Percentiles rank a stretch among this genome's conserved stretches.
These are phyloP conservation scores for Graphilbum fragrans DNA, from an alignment of 2,329 filamentous ascomycete genomes.

Conservation along the genomic window DNA sequence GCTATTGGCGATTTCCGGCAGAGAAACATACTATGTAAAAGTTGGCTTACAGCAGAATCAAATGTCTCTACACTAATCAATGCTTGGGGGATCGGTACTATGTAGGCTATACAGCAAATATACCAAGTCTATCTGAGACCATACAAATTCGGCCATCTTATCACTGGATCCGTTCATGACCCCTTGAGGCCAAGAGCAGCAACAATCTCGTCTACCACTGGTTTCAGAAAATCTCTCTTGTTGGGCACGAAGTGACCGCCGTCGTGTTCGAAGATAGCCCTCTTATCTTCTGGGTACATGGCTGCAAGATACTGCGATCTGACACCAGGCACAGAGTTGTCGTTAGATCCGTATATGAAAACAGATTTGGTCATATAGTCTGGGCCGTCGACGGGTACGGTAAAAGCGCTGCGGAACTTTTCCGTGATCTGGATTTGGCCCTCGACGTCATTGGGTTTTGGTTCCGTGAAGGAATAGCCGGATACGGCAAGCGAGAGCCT, in stretches of 20 bases:
- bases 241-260: constrained; percentile 6
- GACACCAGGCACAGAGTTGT: constrained; percentile 5
- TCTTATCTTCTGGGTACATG: constrained; percentile 5
- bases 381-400: constrained; percentile 2
- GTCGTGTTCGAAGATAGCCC: constrained; percentile 3
- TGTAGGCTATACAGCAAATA: no score
- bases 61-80: no score
- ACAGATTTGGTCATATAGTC: constrained; percentile 4
- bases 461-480: constrained; percentile 6
- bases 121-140: constrained; percentile 1
- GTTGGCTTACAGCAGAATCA: no score
- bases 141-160: neutral
- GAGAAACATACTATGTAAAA: no score
- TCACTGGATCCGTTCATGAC: neutral
- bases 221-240: constrained; percentile 4
- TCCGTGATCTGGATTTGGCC: constrained; percentile 5
- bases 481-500: constrained; percentile 5
- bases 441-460: constrained; percentile 1
- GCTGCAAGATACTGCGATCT: constrained; percentile 5
- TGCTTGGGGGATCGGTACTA: no score
- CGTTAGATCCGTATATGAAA: constrained; percentile 5
- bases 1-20: no score
- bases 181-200: constrained; percentile 1
- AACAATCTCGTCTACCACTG: constrained; percentile 5
- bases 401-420: constrained; percentile 2